Evolutionary conservation across 2,329 filamentous ascomycete species (phyloP).

Genomic region (Verticillium alfalfae): DNA sequence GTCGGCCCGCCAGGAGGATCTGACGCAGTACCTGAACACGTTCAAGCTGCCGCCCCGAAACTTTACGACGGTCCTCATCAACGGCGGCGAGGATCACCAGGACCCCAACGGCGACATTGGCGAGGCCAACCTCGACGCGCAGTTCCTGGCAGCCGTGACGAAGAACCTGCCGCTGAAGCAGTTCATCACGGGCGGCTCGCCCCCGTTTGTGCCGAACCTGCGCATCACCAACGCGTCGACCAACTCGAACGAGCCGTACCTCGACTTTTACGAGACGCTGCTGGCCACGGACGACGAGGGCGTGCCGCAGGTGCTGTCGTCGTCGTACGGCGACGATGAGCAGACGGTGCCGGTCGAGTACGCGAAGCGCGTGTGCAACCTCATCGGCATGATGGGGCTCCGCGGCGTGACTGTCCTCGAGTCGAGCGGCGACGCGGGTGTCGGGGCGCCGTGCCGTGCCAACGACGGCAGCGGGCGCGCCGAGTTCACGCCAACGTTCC

Average conservation of each 20-base stretch:
- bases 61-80: slow-evolving; percentile 33
- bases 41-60: slow-evolving; percentile 37
- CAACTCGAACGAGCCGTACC: slow-evolving; percentile 62
- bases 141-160: slow-evolving; percentile 55
- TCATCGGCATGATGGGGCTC: slow-evolving; percentile 58
- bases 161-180: slow-evolving; percentile 16
- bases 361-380: slow-evolving; percentile 50
- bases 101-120: slow-evolving; percentile 23
- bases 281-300: slow-evolving; percentile 42
- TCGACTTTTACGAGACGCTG: slow-evolving; percentile 58
- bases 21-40: slow-evolving; percentile 25
- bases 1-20: slow-evolving; percentile 39
- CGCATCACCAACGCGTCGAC: slow-evolving; percentile 16
- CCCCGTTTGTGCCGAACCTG: slow-evolving; percentile 23
- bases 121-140: slow-evolving; percentile 60
- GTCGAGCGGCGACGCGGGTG: slow-evolving; percentile 52
- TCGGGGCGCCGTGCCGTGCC: slow-evolving; percentile 45
- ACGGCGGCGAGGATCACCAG: slow-evolving; percentile 33
- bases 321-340: slow-evolving; percentile 65
- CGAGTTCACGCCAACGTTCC: slow-evolving; percentile 14
- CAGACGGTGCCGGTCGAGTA: slow-evolving; percentile 55
- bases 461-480: slow-evolving; percentile 39
- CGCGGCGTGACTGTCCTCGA: slow-evolving; percentile 60
- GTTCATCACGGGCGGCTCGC: slow-evolving; percentile 17
- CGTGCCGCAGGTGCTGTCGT: slow-evolving; percentile 56